A percentile compares a stretch with the other conserved stretches of the same genome.
These are phyloP conservation scores for Heimioporus punctisporus DNA, from an alignment of 1,284 basidiomycete genomes.

Conservation along the genomic window DNA sequence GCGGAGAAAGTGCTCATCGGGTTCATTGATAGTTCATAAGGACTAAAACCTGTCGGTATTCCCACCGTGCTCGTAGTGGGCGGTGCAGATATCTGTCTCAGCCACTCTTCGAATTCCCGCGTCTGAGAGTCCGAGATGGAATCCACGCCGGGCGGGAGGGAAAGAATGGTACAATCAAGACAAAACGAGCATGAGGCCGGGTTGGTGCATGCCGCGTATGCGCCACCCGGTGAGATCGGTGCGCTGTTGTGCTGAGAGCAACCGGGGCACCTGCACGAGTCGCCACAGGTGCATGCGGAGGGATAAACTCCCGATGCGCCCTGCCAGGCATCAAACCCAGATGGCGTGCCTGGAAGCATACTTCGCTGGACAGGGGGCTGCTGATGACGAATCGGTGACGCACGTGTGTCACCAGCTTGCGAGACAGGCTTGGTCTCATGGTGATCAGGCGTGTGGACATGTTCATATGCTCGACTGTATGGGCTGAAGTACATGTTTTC, in stretches of 20 bases:
- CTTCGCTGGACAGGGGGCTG: slow-evolving; percentile 18
- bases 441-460: slow-evolving; percentile 35
- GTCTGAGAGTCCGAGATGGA: slow-evolving; percentile 28
- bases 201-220: slow-evolving; percentile 42
- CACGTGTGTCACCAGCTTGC: slow-evolving; percentile 21
- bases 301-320: slow-evolving; percentile 22
- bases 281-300: slow-evolving; percentile 54
- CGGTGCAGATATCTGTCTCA: slow-evolving; percentile 38
- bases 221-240: slow-evolving; percentile 30
- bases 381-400: slow-evolving; percentile 15
- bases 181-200: slow-evolving; percentile 55
- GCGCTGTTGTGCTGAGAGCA: slow-evolving; percentile 50
- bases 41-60: slow-evolving; percentile 18
- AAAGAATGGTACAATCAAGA: slow-evolving; percentile 58
- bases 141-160: slow-evolving; percentile 37
- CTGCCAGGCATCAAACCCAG: slow-evolving; percentile 28
- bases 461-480: slow-evolving; percentile 62
- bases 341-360: slow-evolving; percentile 13
- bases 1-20: slow-evolving; percentile 17
- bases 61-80: slow-evolving; percentile 15
- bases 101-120: slow-evolving; percentile 52
- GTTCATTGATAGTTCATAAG: slow-evolving; percentile 31
- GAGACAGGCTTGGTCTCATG: slow-evolving; percentile 21
- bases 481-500: slow-evolving; percentile 55
- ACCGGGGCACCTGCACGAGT: slow-evolving; percentile 53